Evolutionary conservation across 1,139 yeast species (phyloP), one percentile per base, ranked within the genome.

Genomic region (Zygosaccharomyces sapae): DNA sequence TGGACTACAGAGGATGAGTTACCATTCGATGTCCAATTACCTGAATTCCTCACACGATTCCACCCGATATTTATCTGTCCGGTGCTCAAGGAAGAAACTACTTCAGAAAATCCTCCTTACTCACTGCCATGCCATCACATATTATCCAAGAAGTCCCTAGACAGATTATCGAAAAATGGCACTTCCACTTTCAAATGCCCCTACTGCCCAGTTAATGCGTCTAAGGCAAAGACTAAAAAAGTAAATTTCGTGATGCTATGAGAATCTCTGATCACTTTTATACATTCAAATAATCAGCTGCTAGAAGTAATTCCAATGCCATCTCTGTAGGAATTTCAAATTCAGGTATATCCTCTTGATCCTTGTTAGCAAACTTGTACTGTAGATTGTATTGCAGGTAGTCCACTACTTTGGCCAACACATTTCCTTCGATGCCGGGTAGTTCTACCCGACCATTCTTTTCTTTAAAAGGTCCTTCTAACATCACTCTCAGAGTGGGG

Each of bases 51-150:
- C 42, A 71, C 71, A 42, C 66, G 74, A 49, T 86, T 81, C 67
- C 97, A 89, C 66, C 87, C 95, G 0, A 81, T 89, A 2, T 89
- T 88, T 65, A 89, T 88, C 3, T 89, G 97, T 64, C 97, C 97
- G 0, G 90, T 89, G 1, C 78, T 92, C 5, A 86, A 87, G 64
- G 96, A 88, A 57, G 96, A 90, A 59, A 76, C 86, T 0, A 80
- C 84, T 0, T 64, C 61, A 9, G 68, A 62, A 9, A 81, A 81
- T 55, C 84, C 86, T 2, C 83, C 87, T 1, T 73, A 74, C 71
- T 73, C 80, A 48, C 66, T 82, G 33, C 83, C 84, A 0, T 83
- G 88, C 58, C 80, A 81, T 38, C 88, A 82, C 63, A 68, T 82
- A 10, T 68, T 82, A 5, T 77, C 84, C 0, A 70, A 71, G 55